Evolutionary conservation across 306 rosid species (phyloP), one percentile per base, ranked within the genome.

Genomic region (Medicago ruthenica): DNA sequence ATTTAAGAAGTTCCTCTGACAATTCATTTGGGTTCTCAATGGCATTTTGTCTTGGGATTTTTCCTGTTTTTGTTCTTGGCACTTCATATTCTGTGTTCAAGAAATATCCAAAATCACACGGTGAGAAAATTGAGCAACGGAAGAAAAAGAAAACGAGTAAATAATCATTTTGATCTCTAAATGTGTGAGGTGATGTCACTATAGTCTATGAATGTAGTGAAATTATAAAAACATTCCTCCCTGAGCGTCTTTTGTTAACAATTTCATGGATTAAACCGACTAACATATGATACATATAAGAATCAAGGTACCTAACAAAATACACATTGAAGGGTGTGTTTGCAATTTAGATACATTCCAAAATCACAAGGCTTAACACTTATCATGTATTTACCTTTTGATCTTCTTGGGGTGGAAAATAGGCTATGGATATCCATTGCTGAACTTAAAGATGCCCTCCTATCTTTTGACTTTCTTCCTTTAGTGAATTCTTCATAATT

Each of bases 1-100:
- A 87, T 69, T 86, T 89, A 4, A 92, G 81, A 36, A 95, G 71
- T 73, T 87, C 88, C 83, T 95, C 98, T 22, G 98, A 95, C 64
- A 95, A 67, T 80, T 86, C 89, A 83, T 95, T 95, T 79, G 98
- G 92, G 66, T 86, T 86, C 84, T 71, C 85, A 24, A 86, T 79
- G 53, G 75, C 79, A 75, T 51, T 22, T 77, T 83, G 89, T 39
- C 85, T 85, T 77, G 76, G 63, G 34, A 74, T 81, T 77, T 86
- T 87, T 10, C 86, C 71, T 0, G 60, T 76, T 54, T 81, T 83
- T 61, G 86, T 91, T 87, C 91, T 89, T 64, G 88, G 74, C 31
- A 81, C 80, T 65, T 77, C 85, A 71, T 81, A 63, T 54, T 90
- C 93, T 87, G 83, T 87, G 82, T 11, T 64, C 20, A 77, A 27